These are phyloP conservation scores for Neurospora sp. DNA, from an alignment of 495 filamentous ascomycete species.

Conservation along the genomic window DNA sequence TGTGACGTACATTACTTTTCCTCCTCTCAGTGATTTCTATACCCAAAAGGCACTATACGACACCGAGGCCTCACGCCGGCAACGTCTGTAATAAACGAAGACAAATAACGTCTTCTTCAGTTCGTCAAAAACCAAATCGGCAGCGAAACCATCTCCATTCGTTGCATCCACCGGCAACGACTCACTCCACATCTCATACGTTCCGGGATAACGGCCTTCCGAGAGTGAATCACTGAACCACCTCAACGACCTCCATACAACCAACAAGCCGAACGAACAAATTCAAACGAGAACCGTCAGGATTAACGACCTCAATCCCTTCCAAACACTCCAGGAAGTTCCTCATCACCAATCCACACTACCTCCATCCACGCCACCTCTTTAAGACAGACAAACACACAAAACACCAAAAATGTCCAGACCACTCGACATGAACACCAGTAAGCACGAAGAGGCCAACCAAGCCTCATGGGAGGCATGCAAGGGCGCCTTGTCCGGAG, in stretches of 20 bases:
- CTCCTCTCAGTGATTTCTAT: neutral
- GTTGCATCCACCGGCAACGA: neutral
- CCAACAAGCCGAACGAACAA: neutral
- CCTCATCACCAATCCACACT: neutral
- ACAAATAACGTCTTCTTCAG: neutral
- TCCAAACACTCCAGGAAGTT: neutral
- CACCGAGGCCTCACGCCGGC: neutral
- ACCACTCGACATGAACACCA: constrained; percentile 18
- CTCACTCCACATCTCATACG: neutral
- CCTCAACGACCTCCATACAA: neutral
- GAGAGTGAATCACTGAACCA: neutral
- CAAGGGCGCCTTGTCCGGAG: constrained; percentile 50
- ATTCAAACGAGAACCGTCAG: neutral
- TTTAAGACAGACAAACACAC: neutral
- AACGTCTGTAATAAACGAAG: neutral
- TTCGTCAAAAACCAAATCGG: neutral
- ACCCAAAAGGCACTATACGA: neutral
- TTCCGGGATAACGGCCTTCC: neutral
- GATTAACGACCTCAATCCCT: neutral
- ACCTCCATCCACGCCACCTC: neutral
- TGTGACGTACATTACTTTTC: neutral
- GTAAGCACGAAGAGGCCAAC: constrained; percentile 46
- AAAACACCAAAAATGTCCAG: constrained; percentile 19
- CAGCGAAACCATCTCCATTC: neutral
- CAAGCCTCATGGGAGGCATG: constrained; percentile 52